Percentiles rank a stretch among this genome's conserved stretches.
phyloP scores from a whole-genome alignment of 805 yeast species.

The Wickerhamomyces hampshirensis region DNA sequence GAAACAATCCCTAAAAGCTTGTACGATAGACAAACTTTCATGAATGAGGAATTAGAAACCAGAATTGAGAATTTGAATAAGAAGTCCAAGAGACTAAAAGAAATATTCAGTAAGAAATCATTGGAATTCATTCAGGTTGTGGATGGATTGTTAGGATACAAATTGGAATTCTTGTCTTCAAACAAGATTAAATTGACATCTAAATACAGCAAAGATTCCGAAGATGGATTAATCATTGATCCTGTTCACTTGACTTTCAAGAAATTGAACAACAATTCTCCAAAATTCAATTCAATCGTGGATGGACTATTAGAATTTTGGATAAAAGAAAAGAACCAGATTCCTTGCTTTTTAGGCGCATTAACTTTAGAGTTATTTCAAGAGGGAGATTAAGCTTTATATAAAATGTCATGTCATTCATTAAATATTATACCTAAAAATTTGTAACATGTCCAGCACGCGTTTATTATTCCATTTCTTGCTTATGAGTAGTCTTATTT shows the following conservation, averaged over 20 bases:
- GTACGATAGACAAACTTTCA: conserved; percentile 57
- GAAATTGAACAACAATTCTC: conserved; percentile 28
- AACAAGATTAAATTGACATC: conserved; percentile 51
- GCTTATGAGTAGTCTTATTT: no score
- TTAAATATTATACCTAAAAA: background rate
- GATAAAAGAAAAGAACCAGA: conserved; percentile 62
- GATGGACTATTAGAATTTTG: conserved; percentile 49
- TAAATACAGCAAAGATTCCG: conserved; percentile 32
- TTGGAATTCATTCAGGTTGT: conserved; percentile 65
- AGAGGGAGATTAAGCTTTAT: background rate
- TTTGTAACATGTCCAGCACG: no score
- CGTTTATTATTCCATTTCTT: no score
- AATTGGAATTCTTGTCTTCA: conserved; percentile 59
- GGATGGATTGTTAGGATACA: conserved; percentile 65
- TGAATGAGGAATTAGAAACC: conserved; percentile 41
- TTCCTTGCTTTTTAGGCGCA: conserved; percentile 76
- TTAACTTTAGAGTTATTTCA: conserved; percentile 65
- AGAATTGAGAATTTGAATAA: conserved; percentile 48
- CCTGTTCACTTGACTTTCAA: conserved; percentile 46
- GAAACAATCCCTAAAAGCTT: conserved; percentile 54
- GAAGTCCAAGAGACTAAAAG: conserved; percentile 44
- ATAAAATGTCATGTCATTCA: background rate
- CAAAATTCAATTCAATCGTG: conserved; percentile 36
- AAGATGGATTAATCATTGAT: conserved; percentile 52
- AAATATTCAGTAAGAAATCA: conserved; percentile 62